Conservation (phyloP, 2,329 filamentous ascomycete species). For the Endocalyx cinctus region DNA sequence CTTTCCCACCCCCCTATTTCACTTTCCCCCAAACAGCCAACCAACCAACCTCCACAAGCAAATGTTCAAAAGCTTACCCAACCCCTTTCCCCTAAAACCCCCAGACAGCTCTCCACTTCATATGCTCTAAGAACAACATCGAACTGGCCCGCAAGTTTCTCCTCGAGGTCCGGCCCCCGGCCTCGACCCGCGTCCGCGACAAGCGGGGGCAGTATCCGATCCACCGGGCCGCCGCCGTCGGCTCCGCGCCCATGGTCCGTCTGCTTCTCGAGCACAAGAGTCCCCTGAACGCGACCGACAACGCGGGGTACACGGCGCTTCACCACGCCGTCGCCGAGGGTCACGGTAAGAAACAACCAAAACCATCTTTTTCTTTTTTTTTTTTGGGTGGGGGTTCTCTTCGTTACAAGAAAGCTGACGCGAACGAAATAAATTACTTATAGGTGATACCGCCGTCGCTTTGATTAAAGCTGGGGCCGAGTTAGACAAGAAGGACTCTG, state of each 20-base stretch:
- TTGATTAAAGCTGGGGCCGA: constrained; percentile 84
- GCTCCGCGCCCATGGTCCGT: constrained; percentile 81
- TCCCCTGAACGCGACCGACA: constrained; percentile 78
- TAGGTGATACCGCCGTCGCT: constrained; percentile 75
- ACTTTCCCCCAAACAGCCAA: background rate
- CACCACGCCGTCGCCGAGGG: constrained; percentile 82
- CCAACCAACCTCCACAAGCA: no score
- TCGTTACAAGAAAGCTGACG: no score
- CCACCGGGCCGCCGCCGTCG: constrained; percentile 86
- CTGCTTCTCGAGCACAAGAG: constrained; percentile 72
- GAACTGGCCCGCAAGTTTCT: constrained; percentile 75
- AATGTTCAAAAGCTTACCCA: constrained; percentile 1
- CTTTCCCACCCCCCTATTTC: no score
- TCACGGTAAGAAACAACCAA: no score
- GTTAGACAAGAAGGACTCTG: constrained; percentile 66
- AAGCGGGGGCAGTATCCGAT: constrained; percentile 84
- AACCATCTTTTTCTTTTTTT: no score
- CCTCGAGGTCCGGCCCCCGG: constrained; percentile 63
- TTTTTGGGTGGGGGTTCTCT: no score
- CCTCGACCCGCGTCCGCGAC: constrained; percentile 76
- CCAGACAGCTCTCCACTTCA: constrained; percentile 85
- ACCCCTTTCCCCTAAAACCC: constrained; percentile 1
- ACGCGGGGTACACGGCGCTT: constrained; percentile 78
- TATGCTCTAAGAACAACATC: constrained; percentile 83
- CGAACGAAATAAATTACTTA: no score